Evolutionary conservation across 495 filamentous ascomycete species (phyloP), one percentile per base, ranked within the genome.

Genomic region (Xylaria acuta): DNA sequence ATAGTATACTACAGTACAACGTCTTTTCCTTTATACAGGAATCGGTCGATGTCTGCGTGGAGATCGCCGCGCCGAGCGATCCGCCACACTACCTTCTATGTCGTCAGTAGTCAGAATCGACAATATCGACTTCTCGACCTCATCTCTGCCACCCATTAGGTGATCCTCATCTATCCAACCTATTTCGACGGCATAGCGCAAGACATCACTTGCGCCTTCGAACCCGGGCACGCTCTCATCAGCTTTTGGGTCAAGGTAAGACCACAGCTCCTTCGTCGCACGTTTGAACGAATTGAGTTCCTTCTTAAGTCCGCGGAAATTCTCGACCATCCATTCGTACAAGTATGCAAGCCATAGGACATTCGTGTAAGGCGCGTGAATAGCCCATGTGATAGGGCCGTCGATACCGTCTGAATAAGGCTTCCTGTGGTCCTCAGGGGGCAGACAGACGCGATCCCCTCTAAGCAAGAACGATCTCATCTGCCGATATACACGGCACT

Each of bases 281-380:
- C 73, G 75, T 59, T 72, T 77, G 64, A 87, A 86, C 6, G 64
- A 63, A 12, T 60, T 67, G 8, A 85, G 70, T 65, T 82, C 81
- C 65, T 76, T 77, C 54, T 73, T 75, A 5, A 78, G 75, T 0
- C 82, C 83, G 30, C 67, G 67, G 58, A 84, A 85, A 59, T 82
- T 74, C 25, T 30, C 36, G 0, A 79, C 60, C 45, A 87, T 78
- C 62, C 83, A 84, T 18, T 80, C 78, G 72, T 85, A 86, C 30
- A 88, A 78, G 45, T 86, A 86, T 7, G 83, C 82, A 18, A 86
- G 80, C 87, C 87, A 89, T 18, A 89, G 77, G 1, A 88, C 84
- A 62, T 89, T 89, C 5, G 84, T 86, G 74, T 86, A 88, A 1
- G 87, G 86, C 18, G 80, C 70, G 70, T 86, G 73, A 5, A 45